phyloP scores from a whole-genome alignment of 2,329 filamentous ascomycete genomes.

The Sarocladium strictum region DNA sequence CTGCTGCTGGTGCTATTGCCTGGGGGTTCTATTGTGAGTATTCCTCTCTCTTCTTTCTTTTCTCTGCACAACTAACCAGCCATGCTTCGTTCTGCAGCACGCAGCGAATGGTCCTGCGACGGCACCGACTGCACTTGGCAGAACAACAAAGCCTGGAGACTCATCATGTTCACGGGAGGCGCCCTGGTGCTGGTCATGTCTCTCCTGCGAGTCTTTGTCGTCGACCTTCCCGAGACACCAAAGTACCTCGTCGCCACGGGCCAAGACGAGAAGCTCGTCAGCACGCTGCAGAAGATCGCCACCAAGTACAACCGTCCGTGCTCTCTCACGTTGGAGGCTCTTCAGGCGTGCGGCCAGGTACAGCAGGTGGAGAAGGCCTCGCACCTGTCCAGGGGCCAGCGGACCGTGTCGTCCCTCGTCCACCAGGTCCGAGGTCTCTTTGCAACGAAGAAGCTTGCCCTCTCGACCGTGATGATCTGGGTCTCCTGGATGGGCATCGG shows the following conservation, averaged over 20 bases:
- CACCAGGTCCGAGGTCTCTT: neutral
- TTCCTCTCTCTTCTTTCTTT: slow-evolving; percentile 25
- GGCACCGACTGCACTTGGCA: slow-evolving; percentile 30
- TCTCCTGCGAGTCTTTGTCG: slow-evolving; percentile 45
- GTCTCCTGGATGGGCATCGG: slow-evolving; percentile 60
- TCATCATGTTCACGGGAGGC: slow-evolving; percentile 41
- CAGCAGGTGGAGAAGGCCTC: neutral
- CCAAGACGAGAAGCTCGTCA: slow-evolving; percentile 43
- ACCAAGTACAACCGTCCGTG: slow-evolving; percentile 32
- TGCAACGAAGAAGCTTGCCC: neutral
- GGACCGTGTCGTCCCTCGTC: neutral
- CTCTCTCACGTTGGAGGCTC: slow-evolving; percentile 31
- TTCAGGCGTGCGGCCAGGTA: slow-evolving; percentile 31
- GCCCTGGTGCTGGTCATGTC: slow-evolving; percentile 43
- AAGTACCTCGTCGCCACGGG: slow-evolving; percentile 52
- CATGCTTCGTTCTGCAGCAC: neutral
- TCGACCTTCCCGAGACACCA: slow-evolving; percentile 52
- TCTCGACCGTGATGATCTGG: slow-evolving; percentile 16
- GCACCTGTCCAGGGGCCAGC: neutral
- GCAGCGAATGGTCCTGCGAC: slow-evolving; percentile 14
- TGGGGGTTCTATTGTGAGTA: slow-evolving; percentile 25
- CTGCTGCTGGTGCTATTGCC: slow-evolving; percentile 38
- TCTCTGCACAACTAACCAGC: neutral
- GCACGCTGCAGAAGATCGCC: slow-evolving; percentile 32
- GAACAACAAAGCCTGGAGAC: slow-evolving; percentile 46